phyloP scores from a whole-genome alignment of 2,329 filamentous ascomycete species.

The Whalleya microplaca region DNA sequence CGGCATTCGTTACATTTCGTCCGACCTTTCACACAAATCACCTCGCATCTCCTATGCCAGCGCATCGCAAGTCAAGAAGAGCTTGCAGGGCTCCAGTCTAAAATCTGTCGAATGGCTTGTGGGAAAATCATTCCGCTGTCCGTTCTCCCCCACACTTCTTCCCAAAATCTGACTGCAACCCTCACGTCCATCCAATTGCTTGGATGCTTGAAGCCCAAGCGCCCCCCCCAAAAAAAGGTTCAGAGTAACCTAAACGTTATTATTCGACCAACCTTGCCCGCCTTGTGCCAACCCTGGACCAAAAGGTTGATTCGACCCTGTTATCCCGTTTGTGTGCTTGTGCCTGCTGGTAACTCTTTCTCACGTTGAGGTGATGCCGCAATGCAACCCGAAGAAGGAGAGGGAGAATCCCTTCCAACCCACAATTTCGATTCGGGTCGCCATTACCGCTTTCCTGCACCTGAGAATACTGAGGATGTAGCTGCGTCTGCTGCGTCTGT shows the following conservation, averaged over 20 bases:
- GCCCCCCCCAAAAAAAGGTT: constrained; percentile 22
- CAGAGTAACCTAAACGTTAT: constrained; percentile 23
- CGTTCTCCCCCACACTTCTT: constrained; percentile 22
- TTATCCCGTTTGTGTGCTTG: neutral
- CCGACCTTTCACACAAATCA: neutral
- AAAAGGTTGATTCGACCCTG: neutral
- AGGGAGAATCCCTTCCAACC: constrained; percentile 44
- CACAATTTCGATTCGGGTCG: constrained; percentile 35
- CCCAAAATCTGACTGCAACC: constrained; percentile 21
- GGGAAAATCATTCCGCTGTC: constrained; percentile 1
- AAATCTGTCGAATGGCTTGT: neutral
- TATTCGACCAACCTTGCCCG: constrained; percentile 29
- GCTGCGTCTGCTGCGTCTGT: too few relatives aligned
- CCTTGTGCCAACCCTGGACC: too few relatives aligned
- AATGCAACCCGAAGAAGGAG: constrained; percentile 47
- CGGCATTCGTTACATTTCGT: neutral
- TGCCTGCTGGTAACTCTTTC: too few relatives aligned
- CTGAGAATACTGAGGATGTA: too few relatives aligned
- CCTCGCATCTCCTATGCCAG: neutral
- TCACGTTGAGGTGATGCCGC: neutral
- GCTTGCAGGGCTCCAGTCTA: constrained; percentile 6
- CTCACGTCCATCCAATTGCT: constrained; percentile 33
- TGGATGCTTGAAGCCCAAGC: constrained; percentile 30
- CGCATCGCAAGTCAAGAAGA: neutral
- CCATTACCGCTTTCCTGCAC: neutral